These are phyloP conservation scores for Xylaria sp. DNA, from an alignment of 2,329 filamentous ascomycete species.

Conservation along the genomic window DNA sequence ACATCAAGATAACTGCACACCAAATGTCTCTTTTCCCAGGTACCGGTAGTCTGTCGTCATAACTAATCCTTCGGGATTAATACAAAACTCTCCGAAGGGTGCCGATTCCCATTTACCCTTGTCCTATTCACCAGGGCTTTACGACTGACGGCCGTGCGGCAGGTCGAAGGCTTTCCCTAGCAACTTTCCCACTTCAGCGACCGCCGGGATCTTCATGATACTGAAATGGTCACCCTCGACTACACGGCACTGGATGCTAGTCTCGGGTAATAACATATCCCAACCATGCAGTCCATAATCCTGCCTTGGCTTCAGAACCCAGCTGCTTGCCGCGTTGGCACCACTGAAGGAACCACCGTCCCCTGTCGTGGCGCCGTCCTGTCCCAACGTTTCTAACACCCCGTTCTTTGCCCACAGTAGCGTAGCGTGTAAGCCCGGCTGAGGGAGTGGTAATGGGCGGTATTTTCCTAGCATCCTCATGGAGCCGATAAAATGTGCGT, in stretches of 20 bases:
- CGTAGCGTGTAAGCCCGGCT: not conserved
- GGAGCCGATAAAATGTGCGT: slow-evolving; percentile 11
- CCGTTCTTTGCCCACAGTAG: slow-evolving; percentile 17
- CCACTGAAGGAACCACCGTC: not conserved
- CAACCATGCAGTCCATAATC: slow-evolving; percentile 16
- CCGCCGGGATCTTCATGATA: slow-evolving; percentile 16
- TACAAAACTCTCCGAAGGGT: not conserved
- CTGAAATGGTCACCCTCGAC: slow-evolving; percentile 25
- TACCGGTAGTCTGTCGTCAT: not conserved
- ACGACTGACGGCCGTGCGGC: not conserved
- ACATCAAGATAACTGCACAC: slow-evolving; percentile 43
- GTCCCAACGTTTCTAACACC: slow-evolving; percentile 12
- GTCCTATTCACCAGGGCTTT: not conserved
- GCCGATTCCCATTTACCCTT: not conserved
- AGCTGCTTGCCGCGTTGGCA: not conserved
- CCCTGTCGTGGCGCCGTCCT: not conserved
- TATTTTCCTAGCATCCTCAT: slow-evolving; percentile 20
- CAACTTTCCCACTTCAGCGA: slow-evolving; percentile 1
- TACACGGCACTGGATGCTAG: not conserved
- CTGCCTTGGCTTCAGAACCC: slow-evolving; percentile 2
- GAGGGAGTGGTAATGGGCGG: not conserved
- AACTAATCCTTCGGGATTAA: not conserved
- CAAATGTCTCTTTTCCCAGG: not conserved
- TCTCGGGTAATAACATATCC: slow-evolving; percentile 13
- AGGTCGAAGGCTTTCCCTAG: not conserved